Conservation (phyloP, 2,329 filamentous ascomycete genomes). For the Mycosphaerella arachidis region DNA sequence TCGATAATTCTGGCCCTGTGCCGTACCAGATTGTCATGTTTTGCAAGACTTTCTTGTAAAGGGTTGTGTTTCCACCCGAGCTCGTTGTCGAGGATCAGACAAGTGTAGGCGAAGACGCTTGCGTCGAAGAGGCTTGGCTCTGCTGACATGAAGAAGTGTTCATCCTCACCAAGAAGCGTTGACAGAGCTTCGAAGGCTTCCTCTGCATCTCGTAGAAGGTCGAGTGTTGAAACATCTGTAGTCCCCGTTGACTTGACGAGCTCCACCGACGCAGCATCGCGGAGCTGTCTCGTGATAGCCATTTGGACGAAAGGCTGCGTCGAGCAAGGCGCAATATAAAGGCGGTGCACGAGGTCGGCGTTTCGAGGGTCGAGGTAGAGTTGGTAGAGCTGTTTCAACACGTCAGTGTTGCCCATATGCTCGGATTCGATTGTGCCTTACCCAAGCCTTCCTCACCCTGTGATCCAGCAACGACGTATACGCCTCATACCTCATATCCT, state of each 20-base stretch:
- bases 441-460: slow-evolving; percentile 80
- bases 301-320: slow-evolving; percentile 59
- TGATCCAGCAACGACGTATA: slow-evolving; percentile 75
- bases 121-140: slow-evolving; percentile 78
- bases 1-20: slow-evolving; percentile 58
- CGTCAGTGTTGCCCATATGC: neutral
- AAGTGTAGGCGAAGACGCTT: slow-evolving; percentile 82
- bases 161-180: slow-evolving; percentile 51
- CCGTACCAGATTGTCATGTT: slow-evolving; percentile 58
- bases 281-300: slow-evolving; percentile 62
- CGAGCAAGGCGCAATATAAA: slow-evolving; percentile 66
- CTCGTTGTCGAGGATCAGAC: slow-evolving; percentile 65
- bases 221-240: slow-evolving; percentile 38
- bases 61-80: slow-evolving; percentile 62
- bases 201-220: slow-evolving; percentile 57
- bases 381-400: slow-evolving; percentile 58
- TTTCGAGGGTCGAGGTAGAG: slow-evolving; percentile 73
- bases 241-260: slow-evolving; percentile 57
- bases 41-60: slow-evolving; percentile 54
- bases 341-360: slow-evolving; percentile 59
- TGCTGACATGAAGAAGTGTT: slow-evolving; percentile 57
- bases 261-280: slow-evolving; percentile 67
- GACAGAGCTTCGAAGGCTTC: slow-evolving; percentile 61
- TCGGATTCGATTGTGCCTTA: slow-evolving; percentile 36
- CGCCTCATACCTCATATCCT: slow-evolving; percentile 60